Evolutionary conservation across 2,329 filamentous ascomycete species (phyloP), one percentile per base, ranked within the genome.

Genomic region (Venturiaceae sp.): DNA sequence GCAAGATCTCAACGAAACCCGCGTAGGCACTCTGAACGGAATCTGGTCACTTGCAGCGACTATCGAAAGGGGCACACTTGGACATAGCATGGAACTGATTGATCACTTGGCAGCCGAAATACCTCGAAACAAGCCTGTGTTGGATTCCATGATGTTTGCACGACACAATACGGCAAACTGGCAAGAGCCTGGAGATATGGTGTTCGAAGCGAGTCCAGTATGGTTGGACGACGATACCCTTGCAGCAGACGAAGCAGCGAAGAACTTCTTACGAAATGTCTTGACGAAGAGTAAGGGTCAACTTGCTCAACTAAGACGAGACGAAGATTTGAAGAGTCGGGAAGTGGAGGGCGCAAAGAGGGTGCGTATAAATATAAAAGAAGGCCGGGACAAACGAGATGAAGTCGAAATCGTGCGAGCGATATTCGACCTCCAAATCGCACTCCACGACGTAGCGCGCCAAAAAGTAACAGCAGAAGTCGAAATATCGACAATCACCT

Each of bases 101-200:
- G 80, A 87, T 32, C 85, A 87, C 64, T 80, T 96, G 11, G 78
- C 84, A 5, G 80, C 83, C 59, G 92, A 97, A 68, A 94, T 99
- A 54, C 83, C 87, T 13, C 83, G 92, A 60, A 99, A 99, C 69
- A 82, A 88, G 62, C 94, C 94, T 9, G 81, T 87, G 50, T 81
- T 99, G 41, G 95, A 99, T 72, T 95, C 91, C 21, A 90, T 96
- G 80, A 99, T 99, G 94, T 99, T 96, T 72, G 85, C 95, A 59
- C 86, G 88, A 62, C 94, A 99, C 76, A 99, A 99, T 68, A 82
- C 83, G 13, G 54, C 53, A 26, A 76, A 81, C 55, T 95, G 89
- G 80, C 85, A 90, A 67, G 92, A 97, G 67, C 94, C 94, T 0
- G 67, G 82, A 0, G 87, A 96, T 72, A 88, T 94, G 72, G 77